These are phyloP conservation scores for Talaromyces funiculosus DNA, from an alignment of 2,329 filamentous ascomycete species.

Conservation along the genomic window DNA sequence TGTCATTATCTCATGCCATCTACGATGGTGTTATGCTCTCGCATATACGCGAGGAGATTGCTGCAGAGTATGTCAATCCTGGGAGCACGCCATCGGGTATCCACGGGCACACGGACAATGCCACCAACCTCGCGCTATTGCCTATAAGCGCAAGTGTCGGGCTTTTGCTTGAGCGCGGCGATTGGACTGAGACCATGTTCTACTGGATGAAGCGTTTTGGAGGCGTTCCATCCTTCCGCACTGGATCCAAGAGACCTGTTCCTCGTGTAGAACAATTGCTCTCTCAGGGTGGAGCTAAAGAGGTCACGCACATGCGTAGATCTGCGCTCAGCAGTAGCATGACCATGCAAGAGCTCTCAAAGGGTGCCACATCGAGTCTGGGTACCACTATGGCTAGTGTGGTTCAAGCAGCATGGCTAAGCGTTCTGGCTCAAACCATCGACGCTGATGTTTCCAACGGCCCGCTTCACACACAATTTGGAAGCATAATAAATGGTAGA, in stretches of 20 bases:
- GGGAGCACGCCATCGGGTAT: neutral
- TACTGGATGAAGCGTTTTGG: neutral
- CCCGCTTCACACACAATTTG: neutral
- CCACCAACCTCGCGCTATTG: neutral
- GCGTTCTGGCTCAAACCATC: neutral
- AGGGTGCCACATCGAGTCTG: neutral
- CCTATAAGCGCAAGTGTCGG: neutral
- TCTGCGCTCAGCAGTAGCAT: neutral
- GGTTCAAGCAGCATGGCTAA: conserved; percentile 4
- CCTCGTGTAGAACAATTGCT: neutral
- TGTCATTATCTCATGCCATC: conserved; percentile 1
- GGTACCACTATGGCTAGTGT: conserved; percentile 4
- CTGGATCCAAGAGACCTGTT: neutral
- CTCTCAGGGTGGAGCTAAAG: neutral
- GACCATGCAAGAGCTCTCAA: conserved; percentile 3
- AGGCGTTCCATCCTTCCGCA: neutral
- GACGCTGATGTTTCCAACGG: neutral
- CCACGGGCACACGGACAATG: neutral
- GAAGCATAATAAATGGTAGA: conserved; percentile 2
- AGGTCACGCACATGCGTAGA: conserved; percentile 2
- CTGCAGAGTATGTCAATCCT: neutral
- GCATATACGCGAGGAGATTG: neutral
- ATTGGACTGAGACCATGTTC: neutral
- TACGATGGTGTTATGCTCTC: neutral
- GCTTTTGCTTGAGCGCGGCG: neutral